Evolutionary conservation across 805 yeast genomes (phyloP).

Genomic region (Ogataea pini): DNA sequence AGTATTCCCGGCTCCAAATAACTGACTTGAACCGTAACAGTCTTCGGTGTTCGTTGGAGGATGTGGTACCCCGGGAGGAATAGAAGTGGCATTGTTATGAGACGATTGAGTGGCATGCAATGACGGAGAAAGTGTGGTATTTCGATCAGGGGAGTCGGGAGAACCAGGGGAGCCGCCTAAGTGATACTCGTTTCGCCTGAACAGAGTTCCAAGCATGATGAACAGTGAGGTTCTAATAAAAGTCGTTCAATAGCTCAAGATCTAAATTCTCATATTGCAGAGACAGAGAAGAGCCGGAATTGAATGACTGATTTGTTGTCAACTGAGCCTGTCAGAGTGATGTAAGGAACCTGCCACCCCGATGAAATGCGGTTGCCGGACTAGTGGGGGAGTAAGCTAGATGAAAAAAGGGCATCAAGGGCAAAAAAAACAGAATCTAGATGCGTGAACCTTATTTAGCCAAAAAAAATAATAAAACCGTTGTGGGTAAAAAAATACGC

Average conservation of each 20-base stretch:
- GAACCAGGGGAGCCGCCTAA: constrained; percentile 4
- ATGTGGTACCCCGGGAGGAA: not conserved
- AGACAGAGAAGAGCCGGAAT: no score
- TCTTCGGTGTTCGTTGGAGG: constrained; percentile 37
- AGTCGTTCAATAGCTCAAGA: not conserved
- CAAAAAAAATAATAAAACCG: not conserved
- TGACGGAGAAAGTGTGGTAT: not conserved
- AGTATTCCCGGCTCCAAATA: constrained; percentile 42
- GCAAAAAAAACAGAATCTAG: constrained; percentile 1
- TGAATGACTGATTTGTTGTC: no score
- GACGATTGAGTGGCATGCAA: not conserved
- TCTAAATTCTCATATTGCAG: constrained; percentile 1
- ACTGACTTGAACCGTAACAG: constrained; percentile 44
- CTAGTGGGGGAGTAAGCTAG: not conserved
- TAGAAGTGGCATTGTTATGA: constrained; percentile 4
- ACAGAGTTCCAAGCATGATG: constrained; percentile 26
- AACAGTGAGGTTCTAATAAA: not conserved
- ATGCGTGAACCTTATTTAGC: not conserved
- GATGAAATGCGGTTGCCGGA: no score
- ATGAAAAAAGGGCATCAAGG: not conserved
- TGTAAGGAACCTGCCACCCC: no score
- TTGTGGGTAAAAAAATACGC: not conserved
- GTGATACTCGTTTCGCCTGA: constrained; percentile 20
- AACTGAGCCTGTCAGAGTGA: not conserved
- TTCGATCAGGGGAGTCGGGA: not conserved